Evolutionary conservation across 2,329 filamentous ascomycete genomes (phyloP).

Genomic region (Fusarium nelsonii): DNA sequence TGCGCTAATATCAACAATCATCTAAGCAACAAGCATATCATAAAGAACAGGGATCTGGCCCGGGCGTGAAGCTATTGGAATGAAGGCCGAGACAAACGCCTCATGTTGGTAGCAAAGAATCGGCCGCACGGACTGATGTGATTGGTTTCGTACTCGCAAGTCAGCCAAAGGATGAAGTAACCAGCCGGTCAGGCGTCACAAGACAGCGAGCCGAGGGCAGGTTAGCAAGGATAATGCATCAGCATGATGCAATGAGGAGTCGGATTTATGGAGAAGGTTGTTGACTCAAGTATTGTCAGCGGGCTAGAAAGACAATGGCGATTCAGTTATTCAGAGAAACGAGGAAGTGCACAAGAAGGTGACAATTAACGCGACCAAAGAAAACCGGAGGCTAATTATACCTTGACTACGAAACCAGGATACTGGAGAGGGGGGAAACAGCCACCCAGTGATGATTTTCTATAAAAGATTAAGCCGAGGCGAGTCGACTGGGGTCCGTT

Average conservation of each 20-base stretch:
- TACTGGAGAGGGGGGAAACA: conserved; percentile 28
- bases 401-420: conserved; percentile 17
- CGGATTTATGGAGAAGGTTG: conserved; percentile 43
- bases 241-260: conserved; percentile 47
- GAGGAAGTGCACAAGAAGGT: conserved; percentile 20
- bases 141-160: conserved; percentile 45
- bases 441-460: conserved; percentile 34
- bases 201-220: conserved; percentile 38
- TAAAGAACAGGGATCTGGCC: conserved; percentile 40
- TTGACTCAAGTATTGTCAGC: conserved; percentile 42
- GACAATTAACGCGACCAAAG: conserved; percentile 16
- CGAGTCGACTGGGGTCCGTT: conserved; percentile 33
- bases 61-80: conserved; percentile 41
- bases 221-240: conserved; percentile 43
- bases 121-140: conserved; percentile 34
- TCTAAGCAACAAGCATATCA: conserved; percentile 25
- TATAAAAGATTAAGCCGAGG: conserved; percentile 43
- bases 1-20: conserved; percentile 17
- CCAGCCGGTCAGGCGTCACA: conserved; percentile 45
- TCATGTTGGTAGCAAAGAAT: conserved; percentile 44
- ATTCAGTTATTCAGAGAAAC: conserved; percentile 25
- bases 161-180: conserved; percentile 34
- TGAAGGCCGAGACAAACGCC: conserved; percentile 46
- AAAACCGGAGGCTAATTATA: conserved; percentile 22
- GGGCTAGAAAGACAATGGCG: conserved; percentile 26